Evolutionary conservation across 129 eudicot genomes (phyloP), one percentile per base, ranked within the genome.

Genomic region (Escallonia rubra): DNA sequence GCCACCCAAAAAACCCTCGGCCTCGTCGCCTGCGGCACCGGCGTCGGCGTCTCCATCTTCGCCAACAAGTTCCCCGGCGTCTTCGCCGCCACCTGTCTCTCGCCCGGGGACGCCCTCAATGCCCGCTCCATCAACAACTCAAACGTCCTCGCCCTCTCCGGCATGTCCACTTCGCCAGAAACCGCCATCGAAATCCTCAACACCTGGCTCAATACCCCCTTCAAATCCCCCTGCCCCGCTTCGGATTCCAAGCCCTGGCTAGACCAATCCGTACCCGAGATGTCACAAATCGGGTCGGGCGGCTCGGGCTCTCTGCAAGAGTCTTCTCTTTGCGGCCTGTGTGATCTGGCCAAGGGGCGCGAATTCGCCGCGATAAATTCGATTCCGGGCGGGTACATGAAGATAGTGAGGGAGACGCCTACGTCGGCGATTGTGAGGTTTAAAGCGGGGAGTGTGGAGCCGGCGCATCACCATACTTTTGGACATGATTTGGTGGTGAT

Each of bases 51-150:
- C 38, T 61, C 83, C 0, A 92, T 92, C 66, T 92, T 92, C 84
- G 95, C 98, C 66, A 92, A 92, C 81, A 92, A 92, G 39, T 79
- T 73, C 76, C 96, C 98, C 80, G 87, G 89, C 59, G 87, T 92
- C 54, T 92, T 83, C 79, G 96, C 98, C 49, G 96, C 91, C 72
- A 86, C 81, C 4, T 91, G 98, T 63, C 80, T 82, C 62, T 85
- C 96, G 13, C 63, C 84, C 13, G 70, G 61, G 23, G 98, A 91
- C 8, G 96, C 91, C 59, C 48, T 66, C 23, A 91, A 91, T 80
- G 73, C 91, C 68, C 74, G 97, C 7, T 88, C 97, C 43, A 91
- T 91, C 70, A 91, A 71, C 85, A 79, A 88, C 77, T 80, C 79
- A 66, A 91, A 91, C 86, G 91, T 91, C 63, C 82, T 91, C 72